phyloP scores from a whole-genome alignment of 1,139 yeast species.

The Lodderomyces orthopsilosis region DNA sequence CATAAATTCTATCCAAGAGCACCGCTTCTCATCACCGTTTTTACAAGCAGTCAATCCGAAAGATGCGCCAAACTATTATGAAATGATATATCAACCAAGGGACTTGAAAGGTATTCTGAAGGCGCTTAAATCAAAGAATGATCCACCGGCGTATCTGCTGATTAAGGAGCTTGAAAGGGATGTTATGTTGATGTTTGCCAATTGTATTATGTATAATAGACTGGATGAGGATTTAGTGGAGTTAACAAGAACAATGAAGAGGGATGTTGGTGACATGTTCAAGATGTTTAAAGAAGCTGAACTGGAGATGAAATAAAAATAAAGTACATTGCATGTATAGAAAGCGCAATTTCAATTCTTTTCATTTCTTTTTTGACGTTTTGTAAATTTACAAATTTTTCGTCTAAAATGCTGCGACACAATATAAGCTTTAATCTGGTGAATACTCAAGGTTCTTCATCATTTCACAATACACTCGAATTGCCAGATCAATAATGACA shows the following conservation, averaged over 20 bases:
- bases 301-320: constrained; percentile 18
- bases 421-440: too few relatives aligned
- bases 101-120: constrained; percentile 64
- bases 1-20: constrained; percentile 63
- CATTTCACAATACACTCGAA: not conserved
- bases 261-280: constrained; percentile 50
- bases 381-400: not conserved
- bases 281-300: constrained; percentile 49
- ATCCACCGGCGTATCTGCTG: constrained; percentile 46
- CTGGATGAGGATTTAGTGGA: constrained; percentile 60
- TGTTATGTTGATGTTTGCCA: constrained; percentile 75
- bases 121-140: constrained; percentile 46
- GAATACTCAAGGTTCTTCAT: too few relatives aligned
- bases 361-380: not conserved
- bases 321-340: too few relatives aligned
- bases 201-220: constrained; percentile 78
- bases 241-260: constrained; percentile 67
- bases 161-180: constrained; percentile 66
- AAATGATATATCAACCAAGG: constrained; percentile 59
- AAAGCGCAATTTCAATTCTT: not conserved
- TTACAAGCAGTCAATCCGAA: constrained; percentile 63
- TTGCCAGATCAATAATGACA: constrained; percentile 9
- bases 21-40: constrained; percentile 73
- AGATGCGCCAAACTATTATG: constrained; percentile 69
- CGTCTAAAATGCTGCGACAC: too few relatives aligned